phyloP scores from a whole-genome alignment of 257 asterid genomes.

The Gynochthodes officinalis region DNA sequence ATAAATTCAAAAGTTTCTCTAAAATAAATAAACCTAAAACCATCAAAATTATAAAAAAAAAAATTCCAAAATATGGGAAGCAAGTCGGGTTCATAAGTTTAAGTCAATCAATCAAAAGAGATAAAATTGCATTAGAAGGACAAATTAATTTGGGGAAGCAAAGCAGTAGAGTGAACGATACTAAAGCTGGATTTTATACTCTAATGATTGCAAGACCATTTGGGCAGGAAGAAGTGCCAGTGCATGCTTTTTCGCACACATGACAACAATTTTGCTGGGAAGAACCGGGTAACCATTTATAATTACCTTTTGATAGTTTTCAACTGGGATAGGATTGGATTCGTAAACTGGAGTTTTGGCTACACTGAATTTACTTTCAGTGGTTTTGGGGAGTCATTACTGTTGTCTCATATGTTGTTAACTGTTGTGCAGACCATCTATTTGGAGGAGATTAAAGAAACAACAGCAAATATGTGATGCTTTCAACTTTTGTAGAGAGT shows the following conservation, averaged over 20 bases:
- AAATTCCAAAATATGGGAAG: no score
- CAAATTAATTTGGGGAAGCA: no score
- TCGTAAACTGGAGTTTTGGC: no score
- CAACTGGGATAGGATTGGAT: no score
- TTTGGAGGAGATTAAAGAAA: slow-evolving; percentile 71
- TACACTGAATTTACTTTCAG: no score
- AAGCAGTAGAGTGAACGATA: no score
- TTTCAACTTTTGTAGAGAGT: background rate
- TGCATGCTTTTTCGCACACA: slow-evolving; percentile 92
- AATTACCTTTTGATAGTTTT: background rate
- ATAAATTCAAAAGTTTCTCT: no score
- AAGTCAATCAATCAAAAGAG: no score
- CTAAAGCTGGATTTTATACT: background rate
- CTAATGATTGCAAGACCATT: slow-evolving; percentile 8
- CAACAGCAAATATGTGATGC: slow-evolving; percentile 72
- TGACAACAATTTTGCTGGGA: slow-evolving; percentile 89
- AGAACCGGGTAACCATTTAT: slow-evolving; percentile 58
- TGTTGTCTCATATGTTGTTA: background rate
- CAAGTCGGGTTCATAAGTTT: no score
- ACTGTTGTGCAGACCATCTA: slow-evolving; percentile 55
- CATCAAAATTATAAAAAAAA: no score
- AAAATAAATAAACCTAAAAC: no score
- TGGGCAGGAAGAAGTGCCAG: slow-evolving; percentile 84
- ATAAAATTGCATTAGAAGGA: no score
- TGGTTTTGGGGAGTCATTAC: background rate